Base-by-base conservation (phyloP, 148 eudicot genomes). In the Limonium bicolor region DNA sequence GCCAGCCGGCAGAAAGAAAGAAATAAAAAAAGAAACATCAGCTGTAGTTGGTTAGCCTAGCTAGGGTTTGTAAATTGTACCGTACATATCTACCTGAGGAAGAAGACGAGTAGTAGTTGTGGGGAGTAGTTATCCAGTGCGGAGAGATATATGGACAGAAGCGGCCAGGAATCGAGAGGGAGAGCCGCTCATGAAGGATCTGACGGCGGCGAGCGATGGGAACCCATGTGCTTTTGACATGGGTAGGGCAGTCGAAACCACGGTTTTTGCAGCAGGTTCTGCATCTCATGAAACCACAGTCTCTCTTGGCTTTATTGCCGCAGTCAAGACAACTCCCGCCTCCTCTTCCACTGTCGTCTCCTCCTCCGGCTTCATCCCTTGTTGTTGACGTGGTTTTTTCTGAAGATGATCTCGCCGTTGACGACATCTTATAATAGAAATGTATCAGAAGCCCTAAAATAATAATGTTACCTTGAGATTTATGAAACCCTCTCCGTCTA, bases 211-310 rank as follows among this genome's bases (percentile, higher is more conserved):
- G 48, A n/a, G 86, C 54, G 1, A 72, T 74, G 21, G 93, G 93
- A 27, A 82, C 51, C 93, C 93, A 82, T 50, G 93, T 82, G 53
- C 82, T 77, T 58, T 60, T 78, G 28, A 82, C 77, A 54, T 82
- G 93, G 22, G 93, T 82, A 40, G 60, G 56, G 39, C 93, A 82
- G 8, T 62, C 68, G 39, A 74, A 66, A 13, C 86, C 82, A 46
- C 82, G 63, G 45, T 56, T 74, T 40, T 70, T 82, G 35, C 93
- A 82, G 35, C 93, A 82, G 48, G 70, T 78, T 38, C 93, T 68
- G 46, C 93, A 82, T 44, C 93, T 60, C 45, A 20, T 52, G 47
- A 50, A 74, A 5, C 4, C 36, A 34, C 93, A 82, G 27, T 67
- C 93, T 32, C 68, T 78, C 55, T 82, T 82, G 5, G 93, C 74